These are phyloP conservation scores for Boletus pseudopeckii DNA, from an alignment of 768 basidiomycete species.

Conservation along the genomic window DNA sequence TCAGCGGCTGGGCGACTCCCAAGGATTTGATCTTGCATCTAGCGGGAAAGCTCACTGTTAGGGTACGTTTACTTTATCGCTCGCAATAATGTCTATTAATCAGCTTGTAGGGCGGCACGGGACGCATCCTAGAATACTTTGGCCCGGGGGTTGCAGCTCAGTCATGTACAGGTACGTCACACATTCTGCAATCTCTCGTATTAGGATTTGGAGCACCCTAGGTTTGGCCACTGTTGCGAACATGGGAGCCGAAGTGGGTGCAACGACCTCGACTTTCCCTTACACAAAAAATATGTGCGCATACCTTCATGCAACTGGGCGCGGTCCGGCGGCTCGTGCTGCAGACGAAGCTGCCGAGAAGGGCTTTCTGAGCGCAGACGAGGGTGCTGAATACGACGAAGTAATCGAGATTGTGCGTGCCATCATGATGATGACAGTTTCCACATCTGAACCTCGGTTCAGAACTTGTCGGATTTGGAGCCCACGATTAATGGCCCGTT, in stretches of 20 bases:
- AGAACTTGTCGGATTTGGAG: constrained; percentile 88
- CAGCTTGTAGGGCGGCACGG: constrained; percentile 79
- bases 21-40: constrained; percentile 96
- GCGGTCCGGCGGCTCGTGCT: constrained; percentile 78
- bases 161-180: constrained; percentile 79
- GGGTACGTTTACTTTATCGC: constrained; percentile 48
- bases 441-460: background rate
- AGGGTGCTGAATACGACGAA: constrained; percentile 91
- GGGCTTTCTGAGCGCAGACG: constrained; percentile 81
- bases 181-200: background rate
- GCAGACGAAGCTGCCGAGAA: constrained; percentile 78
- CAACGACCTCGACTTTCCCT: constrained; percentile 98
- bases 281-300: constrained; percentile 87
- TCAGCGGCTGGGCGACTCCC: constrained; percentile 90
- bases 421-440: background rate
- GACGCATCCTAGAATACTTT: constrained; percentile 94
- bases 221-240: constrained; percentile 94
- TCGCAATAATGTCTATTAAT: background rate
- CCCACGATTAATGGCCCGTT: constrained; percentile 96
- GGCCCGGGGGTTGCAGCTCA: constrained; percentile 86
- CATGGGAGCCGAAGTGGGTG: constrained; percentile 99
- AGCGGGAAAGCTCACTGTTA: constrained; percentile 90
- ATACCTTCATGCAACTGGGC: constrained; percentile 88
- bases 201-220: constrained; percentile 22
- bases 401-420: constrained; percentile 84